Base-by-base conservation (phyloP, 176 grass and related monocot species). In the Triticum dicoccoides region DNA sequence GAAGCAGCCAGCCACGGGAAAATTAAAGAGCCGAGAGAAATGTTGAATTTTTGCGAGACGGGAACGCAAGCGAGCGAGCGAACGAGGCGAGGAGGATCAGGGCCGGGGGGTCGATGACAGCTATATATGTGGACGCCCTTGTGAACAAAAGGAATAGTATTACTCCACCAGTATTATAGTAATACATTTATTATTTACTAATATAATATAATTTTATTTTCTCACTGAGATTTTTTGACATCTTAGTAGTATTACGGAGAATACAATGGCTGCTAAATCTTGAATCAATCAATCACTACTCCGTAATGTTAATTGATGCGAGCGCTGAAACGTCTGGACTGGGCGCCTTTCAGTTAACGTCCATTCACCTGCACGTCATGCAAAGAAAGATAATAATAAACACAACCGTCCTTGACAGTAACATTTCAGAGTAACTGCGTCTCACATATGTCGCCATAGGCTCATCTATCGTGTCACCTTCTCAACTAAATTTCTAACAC, bases 391-490 rank as follows among this genome's bases (percentile, higher is more conserved):
- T 9, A 75, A 47, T 33, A 73, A 14, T 49, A 24, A 75, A 17
- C 54, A 79, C 37, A 65, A 83, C 25, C 13, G 11, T 34, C 72
- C 49, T 29, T 47, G 86, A 87, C 9, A 29, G 80, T 45, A 21
- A 82, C 62, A 12, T 69, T 49, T 35, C 47, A 13, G 44, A 42
- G 11, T 23, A 61, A 51, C 62, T 59, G n/a, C 49, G 27, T 25
- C 72, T 77, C 86, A 83, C 86, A 77, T 83, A 69, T 88, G 80
- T 83, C 86, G 77, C 29, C 25, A 1, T 77, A 17, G 11, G 32
- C 25, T 56, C 47, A 20, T 56, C 74, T 76, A 21, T 17, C 74
- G 52, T 54, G 74, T 77, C 74, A 77, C 27, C 25, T 33, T 54
- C 74, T 77, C 44, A 17, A 75, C 11, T 52, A 30, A 32, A 30